A percentile compares a stretch with the other conserved stretches of the same genome.
Evolutionary conservation across 2,329 filamentous ascomycete genomes (phyloP).

Genomic region (Hymenoscyphus scutula): DNA sequence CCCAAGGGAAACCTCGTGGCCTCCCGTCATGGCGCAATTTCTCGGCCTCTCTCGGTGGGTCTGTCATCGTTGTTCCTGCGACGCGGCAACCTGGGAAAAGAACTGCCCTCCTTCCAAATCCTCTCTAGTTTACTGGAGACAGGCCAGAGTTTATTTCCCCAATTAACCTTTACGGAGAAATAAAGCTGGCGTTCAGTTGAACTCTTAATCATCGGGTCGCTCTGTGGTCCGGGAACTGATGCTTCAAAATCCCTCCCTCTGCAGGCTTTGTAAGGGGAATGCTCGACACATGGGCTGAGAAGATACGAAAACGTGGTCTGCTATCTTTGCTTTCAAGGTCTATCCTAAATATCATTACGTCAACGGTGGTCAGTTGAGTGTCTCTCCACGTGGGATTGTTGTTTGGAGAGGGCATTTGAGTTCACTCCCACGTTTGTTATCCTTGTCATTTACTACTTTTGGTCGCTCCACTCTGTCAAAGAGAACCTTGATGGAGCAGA

Average conservation of each 20-base stretch:
- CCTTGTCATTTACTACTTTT: no score
- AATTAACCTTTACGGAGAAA: neutral
- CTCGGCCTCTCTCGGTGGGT: neutral
- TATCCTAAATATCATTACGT: neutral
- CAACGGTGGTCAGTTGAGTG: neutral
- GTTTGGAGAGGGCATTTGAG: neutral
- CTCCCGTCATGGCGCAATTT: conserved; percentile 1
- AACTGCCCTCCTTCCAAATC: neutral
- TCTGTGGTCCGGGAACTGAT: neutral
- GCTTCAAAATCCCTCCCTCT: neutral
- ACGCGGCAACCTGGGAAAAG: neutral
- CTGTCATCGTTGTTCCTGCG: neutral
- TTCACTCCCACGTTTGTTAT: no score
- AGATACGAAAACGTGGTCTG: neutral
- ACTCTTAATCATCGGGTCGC: neutral
- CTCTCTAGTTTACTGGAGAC: neutral
- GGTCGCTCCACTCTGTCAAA: no score
- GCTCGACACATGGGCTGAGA: neutral
- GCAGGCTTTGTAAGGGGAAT: neutral
- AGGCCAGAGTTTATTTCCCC: neutral
- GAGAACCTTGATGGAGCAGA: no score
- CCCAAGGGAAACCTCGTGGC: neutral
- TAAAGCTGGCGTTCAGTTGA: neutral
- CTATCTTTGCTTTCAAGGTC: neutral
- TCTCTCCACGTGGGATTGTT: neutral